Percentiles rank a stretch among this genome's conserved stretches.
Evolutionary conservation across 345 rosid genomes (phyloP).

Genomic region (Limnanthes douglasii): DNA sequence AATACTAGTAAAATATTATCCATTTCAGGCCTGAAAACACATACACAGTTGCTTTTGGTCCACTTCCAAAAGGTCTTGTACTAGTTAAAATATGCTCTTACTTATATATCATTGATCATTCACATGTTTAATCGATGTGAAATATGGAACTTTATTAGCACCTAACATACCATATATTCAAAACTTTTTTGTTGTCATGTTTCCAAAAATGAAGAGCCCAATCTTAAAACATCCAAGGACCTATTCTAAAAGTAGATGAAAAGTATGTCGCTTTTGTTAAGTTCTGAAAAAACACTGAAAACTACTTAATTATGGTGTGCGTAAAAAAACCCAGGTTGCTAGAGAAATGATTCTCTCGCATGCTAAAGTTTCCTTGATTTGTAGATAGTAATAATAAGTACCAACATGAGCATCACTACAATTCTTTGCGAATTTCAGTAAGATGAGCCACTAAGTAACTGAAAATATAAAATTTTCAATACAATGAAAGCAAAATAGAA

Average conservation of each 20-base stretch:
- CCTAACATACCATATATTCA: too few species aligned
- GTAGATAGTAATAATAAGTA: constrained; percentile 94
- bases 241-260: constrained; percentile 54
- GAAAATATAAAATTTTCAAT: too few species aligned
- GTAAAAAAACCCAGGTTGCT: constrained; percentile 88
- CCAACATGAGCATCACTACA: constrained; percentile 84
- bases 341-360: constrained; percentile 90
- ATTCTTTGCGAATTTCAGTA: constrained; percentile 80
- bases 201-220: constrained; percentile 50
- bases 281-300: constrained; percentile 87
- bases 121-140: too few species aligned
- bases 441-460: too few species aligned
- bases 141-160: too few species aligned
- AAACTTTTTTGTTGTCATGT: constrained; percentile 28
- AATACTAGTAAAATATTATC: too few species aligned
- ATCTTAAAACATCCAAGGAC: constrained; percentile 31
- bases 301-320: constrained; percentile 79
- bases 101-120: too few species aligned
- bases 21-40: too few species aligned
- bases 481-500: too few species aligned
- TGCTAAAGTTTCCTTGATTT: constrained; percentile 90
- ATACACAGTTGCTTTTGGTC: too few species aligned
- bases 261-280: constrained; percentile 61
- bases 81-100: too few species aligned
- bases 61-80: too few species aligned